These are phyloP conservation scores for Diaporthe aspalathi DNA, from an alignment of 2,329 filamentous ascomycete genomes.

Conservation along the genomic window DNA sequence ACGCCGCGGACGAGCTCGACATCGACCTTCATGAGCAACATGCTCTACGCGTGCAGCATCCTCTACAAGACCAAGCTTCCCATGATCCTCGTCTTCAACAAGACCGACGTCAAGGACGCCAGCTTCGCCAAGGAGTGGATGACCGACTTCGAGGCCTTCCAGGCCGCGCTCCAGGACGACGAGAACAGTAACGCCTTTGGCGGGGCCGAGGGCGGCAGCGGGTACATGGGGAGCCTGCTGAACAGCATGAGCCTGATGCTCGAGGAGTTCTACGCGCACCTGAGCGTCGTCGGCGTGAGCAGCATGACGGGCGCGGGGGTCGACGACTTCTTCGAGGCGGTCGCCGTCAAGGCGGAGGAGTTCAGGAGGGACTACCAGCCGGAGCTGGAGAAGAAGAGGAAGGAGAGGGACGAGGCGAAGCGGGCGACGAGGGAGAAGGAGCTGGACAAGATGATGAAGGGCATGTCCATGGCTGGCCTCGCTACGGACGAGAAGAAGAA, in stretches of 20 bases:
- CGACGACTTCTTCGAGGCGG: slow-evolving; percentile 92
- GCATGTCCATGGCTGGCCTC: slow-evolving; percentile 71
- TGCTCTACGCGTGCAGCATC: slow-evolving; percentile 99
- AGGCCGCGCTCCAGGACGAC: slow-evolving; percentile 83
- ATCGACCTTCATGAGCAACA: slow-evolving; percentile 99
- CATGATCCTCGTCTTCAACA: slow-evolving; percentile 99
- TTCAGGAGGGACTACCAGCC: slow-evolving; percentile 93
- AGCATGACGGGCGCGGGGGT: slow-evolving; percentile 92
- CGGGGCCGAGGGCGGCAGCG: slow-evolving; percentile 81
- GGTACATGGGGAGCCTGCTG: slow-evolving; percentile 94
- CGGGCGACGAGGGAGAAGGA: slow-evolving; percentile 79
- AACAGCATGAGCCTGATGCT: slow-evolving; percentile 99
- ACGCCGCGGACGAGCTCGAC: slow-evolving; percentile 93
- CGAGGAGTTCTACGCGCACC: slow-evolving; percentile 95
- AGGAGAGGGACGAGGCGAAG: slow-evolving; percentile 81
- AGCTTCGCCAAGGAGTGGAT: slow-evolving; percentile 98
- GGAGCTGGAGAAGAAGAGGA: slow-evolving; percentile 82
- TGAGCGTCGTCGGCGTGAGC: slow-evolving; percentile 93
- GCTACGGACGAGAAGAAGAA: slow-evolving; percentile 41
- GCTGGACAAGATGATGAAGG: slow-evolving; percentile 92
- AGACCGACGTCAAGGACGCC: slow-evolving; percentile 94
- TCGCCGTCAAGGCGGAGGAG: slow-evolving; percentile 86
- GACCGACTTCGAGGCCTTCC: slow-evolving; percentile 98
- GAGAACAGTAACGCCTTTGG: slow-evolving; percentile 83
- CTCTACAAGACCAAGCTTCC: slow-evolving; percentile 98